Evolutionary conservation across 2,329 filamentous ascomycete species (phyloP).

Genomic region (Cercospora janseana): DNA sequence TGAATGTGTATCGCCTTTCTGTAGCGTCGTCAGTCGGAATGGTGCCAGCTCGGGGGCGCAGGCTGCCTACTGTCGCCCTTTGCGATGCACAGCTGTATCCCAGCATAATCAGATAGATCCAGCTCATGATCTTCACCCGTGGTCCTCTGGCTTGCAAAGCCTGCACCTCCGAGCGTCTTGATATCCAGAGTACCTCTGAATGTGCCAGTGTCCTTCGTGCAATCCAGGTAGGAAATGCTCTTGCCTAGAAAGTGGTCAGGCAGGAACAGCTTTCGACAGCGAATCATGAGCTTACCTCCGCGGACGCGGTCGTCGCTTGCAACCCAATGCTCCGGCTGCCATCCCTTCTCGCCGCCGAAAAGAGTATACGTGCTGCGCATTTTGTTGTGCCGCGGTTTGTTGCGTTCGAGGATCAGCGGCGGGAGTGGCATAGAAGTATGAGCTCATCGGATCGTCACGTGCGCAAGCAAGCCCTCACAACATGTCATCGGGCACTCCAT

Average conservation of each 20-base stretch:
- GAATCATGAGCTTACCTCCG: slow-evolving; percentile 54
- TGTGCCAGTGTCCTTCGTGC: slow-evolving; percentile 42
- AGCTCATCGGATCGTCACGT: too few species aligned
- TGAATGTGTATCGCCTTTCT: slow-evolving; percentile 68
- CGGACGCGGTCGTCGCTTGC: slow-evolving; percentile 74
- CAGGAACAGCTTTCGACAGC: neutral
- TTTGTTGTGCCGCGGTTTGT: neutral
- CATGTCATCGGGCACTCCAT: too few species aligned
- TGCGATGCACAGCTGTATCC: slow-evolving; percentile 23
- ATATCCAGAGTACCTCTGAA: slow-evolving; percentile 73
- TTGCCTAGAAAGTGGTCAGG: neutral
- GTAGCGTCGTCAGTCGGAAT: slow-evolving; percentile 3
- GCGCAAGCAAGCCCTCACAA: too few species aligned
- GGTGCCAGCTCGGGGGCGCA: neutral
- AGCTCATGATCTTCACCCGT: slow-evolving; percentile 56
- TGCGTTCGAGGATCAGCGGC: neutral
- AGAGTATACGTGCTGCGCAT: slow-evolving; percentile 1
- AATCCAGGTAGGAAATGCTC: slow-evolving; percentile 46
- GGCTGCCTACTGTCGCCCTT: slow-evolving; percentile 23
- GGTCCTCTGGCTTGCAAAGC: slow-evolving; percentile 77
- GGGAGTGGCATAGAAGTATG: neutral
- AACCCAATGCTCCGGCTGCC: slow-evolving; percentile 63
- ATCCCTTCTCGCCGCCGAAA: slow-evolving; percentile 43
- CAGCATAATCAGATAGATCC: slow-evolving; percentile 61
- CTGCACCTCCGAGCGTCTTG: slow-evolving; percentile 71